Evolutionary conservation across 2,329 filamentous ascomycete species (phyloP), one percentile per base, ranked within the genome.

Genomic region (Fusarium dimerum): DNA sequence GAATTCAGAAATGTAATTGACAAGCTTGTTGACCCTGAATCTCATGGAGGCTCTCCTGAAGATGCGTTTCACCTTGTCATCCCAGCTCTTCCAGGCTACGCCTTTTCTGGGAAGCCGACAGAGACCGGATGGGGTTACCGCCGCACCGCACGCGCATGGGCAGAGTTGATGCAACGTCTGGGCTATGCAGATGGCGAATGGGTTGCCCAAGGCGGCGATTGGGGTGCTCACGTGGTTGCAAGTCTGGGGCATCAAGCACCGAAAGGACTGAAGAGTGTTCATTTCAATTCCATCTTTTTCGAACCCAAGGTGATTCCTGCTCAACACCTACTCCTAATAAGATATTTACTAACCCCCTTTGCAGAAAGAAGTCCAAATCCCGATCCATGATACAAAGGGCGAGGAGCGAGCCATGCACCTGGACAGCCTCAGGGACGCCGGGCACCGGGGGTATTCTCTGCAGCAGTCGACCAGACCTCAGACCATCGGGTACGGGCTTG

Each of bases 201-300:
- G 52, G 32, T 29, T 1, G 52, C 52, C n/a, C 52, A 55, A 43
- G 52, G 52, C 5, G 52, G 52, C 0, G 52, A 55, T 20, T 55
- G 52, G 52, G 52, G 52, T 39, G 52, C 50, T 32, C 44, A 49
- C 3, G 52, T 55, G 5, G 32, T 30, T 3, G 52, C 42, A 0
- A 40, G 42, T 6, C 30, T 55, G 7, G 52, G 52, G 0, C n/a
- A 53, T 8, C 50, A 55, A 49, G 45, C 20, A 20, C 52, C 52
- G 1, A 43, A 46, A 16, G 52, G 52, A 8, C 15, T 55, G 2
- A 55, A 32, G n/a, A n/a, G 50, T 15, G n/a, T 53, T n/a, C 52
- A 55, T 38, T 40, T 55, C 4, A 55, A 55, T 20, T 55, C 52
- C 6, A 43, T 53, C 3, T 55, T 49, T 16, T 55, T 55, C 2